Conservation (phyloP, 2,329 filamentous ascomycete species). For the Hirsutella thompsonii region DNA sequence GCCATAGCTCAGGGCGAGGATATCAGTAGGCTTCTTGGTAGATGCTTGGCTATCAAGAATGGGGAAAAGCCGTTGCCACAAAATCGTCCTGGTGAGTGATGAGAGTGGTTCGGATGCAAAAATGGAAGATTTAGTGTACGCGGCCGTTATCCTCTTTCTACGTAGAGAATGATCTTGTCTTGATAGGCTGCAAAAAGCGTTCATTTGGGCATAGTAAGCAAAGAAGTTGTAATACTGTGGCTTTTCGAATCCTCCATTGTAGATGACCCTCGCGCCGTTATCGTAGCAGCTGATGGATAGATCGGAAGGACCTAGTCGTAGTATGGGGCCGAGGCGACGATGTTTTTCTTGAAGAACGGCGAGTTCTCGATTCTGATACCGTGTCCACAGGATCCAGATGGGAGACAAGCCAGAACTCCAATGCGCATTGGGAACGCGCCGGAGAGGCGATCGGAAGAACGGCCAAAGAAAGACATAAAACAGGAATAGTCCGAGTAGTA, state of each 20-base stretch:
- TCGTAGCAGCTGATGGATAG: constrained; percentile 1
- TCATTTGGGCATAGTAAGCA: background rate
- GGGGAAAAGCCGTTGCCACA: background rate
- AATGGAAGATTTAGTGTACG: background rate
- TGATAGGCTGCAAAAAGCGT: constrained; percentile 1
- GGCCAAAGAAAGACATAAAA: background rate
- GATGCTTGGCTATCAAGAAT: background rate
- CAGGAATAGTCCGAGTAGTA: background rate
- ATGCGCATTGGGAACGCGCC: background rate
- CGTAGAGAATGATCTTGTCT: background rate
- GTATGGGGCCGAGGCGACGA: background rate
- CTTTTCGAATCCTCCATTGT: constrained; percentile 1
- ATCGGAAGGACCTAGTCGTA: background rate
- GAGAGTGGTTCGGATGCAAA: background rate
- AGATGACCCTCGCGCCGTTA: background rate
- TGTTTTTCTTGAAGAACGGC: constrained; percentile 1
- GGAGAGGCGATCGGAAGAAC: background rate
- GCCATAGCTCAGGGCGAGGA: background rate
- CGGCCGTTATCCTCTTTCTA: constrained; percentile 1
- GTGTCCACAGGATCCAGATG: background rate
- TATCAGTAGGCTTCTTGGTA: background rate
- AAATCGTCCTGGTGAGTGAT: background rate
- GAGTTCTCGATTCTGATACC: background rate
- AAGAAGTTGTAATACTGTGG: constrained; percentile 1
- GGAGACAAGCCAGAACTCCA: background rate